Conservation (phyloP, 768 basidiomycete genomes). For the Phanerochaete carnosa region DNA sequence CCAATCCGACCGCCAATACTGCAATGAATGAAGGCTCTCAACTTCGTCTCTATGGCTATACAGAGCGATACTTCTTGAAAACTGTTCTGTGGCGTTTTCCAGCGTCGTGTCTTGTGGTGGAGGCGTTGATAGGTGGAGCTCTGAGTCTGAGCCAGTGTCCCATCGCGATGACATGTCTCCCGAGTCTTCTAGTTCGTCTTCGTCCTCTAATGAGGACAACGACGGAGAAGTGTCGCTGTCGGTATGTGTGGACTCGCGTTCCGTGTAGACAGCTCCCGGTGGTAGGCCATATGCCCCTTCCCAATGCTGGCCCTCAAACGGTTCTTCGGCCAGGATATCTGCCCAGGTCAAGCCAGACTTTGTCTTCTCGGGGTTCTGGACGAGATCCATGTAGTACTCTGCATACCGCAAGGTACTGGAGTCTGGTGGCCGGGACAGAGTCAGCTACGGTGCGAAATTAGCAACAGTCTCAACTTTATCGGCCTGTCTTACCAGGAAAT, state of each 20-base stretch:
- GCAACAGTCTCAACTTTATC: not conserved
- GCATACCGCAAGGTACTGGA: conserved; percentile 48
- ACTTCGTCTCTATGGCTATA: conserved; percentile 50
- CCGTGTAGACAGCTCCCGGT: conserved; percentile 35
- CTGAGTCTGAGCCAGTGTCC: conserved; percentile 6
- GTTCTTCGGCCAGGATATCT: conserved; percentile 77
- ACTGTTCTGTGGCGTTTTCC: not conserved
- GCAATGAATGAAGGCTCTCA: conserved; percentile 58
- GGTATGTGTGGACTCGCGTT: conserved; percentile 37
- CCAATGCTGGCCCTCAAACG: conserved; percentile 86
- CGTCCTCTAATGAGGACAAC: conserved; percentile 52
- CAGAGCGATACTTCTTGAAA: not conserved
- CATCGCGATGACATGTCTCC: conserved; percentile 15
- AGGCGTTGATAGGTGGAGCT: not conserved
- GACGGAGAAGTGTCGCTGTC: conserved; percentile 50
- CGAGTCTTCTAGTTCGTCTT: conserved; percentile 14
- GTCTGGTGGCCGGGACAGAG: conserved; percentile 53
- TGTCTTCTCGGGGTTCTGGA: conserved; percentile 39
- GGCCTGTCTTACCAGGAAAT: conserved; percentile 54
- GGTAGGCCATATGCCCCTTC: conserved; percentile 63
- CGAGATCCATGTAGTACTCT: conserved; percentile 45
- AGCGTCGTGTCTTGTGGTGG: not conserved
- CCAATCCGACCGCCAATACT: conserved; percentile 79
- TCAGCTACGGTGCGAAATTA: conserved; percentile 36
- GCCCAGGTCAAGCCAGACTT: conserved; percentile 62